Percentiles rank a stretch among this genome's conserved stretches.
These are phyloP conservation scores for Parachlorella kessleri DNA, from an alignment of 139 green algal genomes.

Conservation along the genomic window DNA sequence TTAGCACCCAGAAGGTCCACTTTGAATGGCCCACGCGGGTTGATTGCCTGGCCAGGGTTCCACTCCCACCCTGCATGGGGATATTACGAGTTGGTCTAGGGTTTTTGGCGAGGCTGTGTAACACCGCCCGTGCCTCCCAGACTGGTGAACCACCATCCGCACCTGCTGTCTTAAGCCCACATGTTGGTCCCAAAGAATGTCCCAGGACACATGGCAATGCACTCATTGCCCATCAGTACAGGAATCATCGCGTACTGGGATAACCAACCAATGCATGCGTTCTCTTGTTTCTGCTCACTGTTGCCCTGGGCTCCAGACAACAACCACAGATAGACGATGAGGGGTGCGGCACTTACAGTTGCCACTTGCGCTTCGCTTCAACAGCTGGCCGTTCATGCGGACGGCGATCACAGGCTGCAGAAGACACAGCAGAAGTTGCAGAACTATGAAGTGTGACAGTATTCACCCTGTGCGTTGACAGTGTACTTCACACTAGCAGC, in stretches of 20 bases:
- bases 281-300: no score
- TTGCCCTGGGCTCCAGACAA: no score
- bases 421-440: not conserved
- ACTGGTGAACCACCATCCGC: not conserved
- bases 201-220: conserved; percentile 17
- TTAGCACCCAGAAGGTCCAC: conserved; percentile 21
- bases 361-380: conserved; percentile 1
- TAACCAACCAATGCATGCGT: no score
- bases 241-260: not conserved
- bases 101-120: not conserved
- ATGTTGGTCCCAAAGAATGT: not conserved
- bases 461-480: not conserved
- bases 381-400: conserved; percentile 28
- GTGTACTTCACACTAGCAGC: not conserved
- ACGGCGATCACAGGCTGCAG: conserved; percentile 29
- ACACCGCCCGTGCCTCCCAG: not conserved
- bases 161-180: not conserved
- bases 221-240: not conserved
- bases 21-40: conserved; percentile 19
- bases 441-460: not conserved
- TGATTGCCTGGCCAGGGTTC: conserved; percentile 11
- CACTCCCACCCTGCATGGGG: conserved; percentile 5
- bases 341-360: not conserved
- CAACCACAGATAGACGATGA: no score
- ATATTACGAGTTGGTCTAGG: not conserved